These are phyloP conservation scores for Penicillium cinerascens DNA, from an alignment of 495 filamentous ascomycete genomes.

Conservation along the genomic window DNA sequence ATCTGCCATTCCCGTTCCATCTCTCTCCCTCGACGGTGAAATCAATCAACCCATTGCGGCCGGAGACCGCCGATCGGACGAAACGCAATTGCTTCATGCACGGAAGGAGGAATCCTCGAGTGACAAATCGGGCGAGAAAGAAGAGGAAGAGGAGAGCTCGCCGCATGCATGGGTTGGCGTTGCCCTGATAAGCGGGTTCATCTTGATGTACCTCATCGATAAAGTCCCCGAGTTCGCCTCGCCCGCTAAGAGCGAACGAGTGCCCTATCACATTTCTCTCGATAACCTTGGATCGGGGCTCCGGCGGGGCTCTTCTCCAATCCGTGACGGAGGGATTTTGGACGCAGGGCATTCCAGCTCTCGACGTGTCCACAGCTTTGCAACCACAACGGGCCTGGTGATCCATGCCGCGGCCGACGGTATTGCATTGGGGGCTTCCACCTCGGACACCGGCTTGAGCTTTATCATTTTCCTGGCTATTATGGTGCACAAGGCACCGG, in stretches of 20 bases:
- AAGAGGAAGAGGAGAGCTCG: conserved; percentile 39
- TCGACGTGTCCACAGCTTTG: conserved; percentile 42
- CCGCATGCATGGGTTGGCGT: conserved; percentile 78
- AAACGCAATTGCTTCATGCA: conserved; percentile 10
- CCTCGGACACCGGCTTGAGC: conserved; percentile 66
- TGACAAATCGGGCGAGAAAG: conserved; percentile 39
- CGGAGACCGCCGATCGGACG: conserved; percentile 1
- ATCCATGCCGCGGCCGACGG: conserved; percentile 97
- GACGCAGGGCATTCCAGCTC: conserved; percentile 30
- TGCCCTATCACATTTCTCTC: conserved; percentile 72
- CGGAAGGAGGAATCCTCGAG: conserved; percentile 31
- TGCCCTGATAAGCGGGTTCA: conserved; percentile 82
- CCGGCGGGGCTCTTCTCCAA: conserved; percentile 49
- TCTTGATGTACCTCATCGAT: conserved; percentile 96
- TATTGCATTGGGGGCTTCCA: conserved; percentile 89
- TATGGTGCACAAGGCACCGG: conserved; percentile 95
- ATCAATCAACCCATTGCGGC: conserved; percentile 4
- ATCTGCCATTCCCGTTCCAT: conserved; percentile 14
- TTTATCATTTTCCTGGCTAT: conserved; percentile 94
- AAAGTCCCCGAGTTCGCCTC: conserved; percentile 72
- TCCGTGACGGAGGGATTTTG: conserved; percentile 37
- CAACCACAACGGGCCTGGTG: conserved; percentile 89
- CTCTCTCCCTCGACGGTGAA: conserved; percentile 17
- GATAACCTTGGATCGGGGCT: conserved; percentile 65
- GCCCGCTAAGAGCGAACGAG: conserved; percentile 49